Evolutionary conservation across 2,329 filamentous ascomycete genomes (phyloP).

Genomic region (Xylaria digitata): DNA sequence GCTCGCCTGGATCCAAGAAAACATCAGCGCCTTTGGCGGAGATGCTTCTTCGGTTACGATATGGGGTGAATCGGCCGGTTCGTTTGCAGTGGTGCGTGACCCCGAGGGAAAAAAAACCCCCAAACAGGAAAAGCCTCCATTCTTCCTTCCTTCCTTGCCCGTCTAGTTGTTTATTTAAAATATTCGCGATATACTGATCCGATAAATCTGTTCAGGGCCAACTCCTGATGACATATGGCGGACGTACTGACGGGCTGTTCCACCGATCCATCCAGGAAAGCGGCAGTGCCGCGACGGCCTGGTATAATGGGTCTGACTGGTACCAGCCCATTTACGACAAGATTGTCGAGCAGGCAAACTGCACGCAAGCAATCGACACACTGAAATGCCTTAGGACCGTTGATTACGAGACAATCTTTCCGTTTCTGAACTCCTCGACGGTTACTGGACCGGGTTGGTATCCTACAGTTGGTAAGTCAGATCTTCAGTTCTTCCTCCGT

Average conservation of each 20-base stretch:
- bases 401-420: conserved; percentile 59
- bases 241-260: conserved; percentile 45
- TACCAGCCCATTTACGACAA: conserved; percentile 61
- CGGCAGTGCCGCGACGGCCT: conserved; percentile 50
- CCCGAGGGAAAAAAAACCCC: neutral
- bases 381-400: conserved; percentile 63
- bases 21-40: conserved; percentile 47
- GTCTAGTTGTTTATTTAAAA: neutral
- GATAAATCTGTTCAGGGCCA: conserved; percentile 39
- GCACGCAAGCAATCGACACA: conserved; percentile 57
- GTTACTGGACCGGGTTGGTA: conserved; percentile 45
- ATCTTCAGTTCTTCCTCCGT: neutral
- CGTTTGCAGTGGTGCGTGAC: conserved; percentile 47
- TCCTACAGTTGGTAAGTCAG: conserved; percentile 46
- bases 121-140: no score
- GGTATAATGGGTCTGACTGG: conserved; percentile 53
- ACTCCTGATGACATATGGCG: conserved; percentile 46
- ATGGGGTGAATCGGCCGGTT: conserved; percentile 49
- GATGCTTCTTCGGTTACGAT: conserved; percentile 47
- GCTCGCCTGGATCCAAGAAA: conserved; percentile 48
- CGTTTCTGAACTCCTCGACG: conserved; percentile 54
- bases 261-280: conserved; percentile 48
- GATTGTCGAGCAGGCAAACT: conserved; percentile 60
- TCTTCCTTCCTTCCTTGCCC: no score
- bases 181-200: conserved; percentile 8